A percentile compares a stretch with the other conserved stretches of the same genome.
Conservation (phyloP, 441 rosid genomes). For the Adansonia madagascariensis region DNA sequence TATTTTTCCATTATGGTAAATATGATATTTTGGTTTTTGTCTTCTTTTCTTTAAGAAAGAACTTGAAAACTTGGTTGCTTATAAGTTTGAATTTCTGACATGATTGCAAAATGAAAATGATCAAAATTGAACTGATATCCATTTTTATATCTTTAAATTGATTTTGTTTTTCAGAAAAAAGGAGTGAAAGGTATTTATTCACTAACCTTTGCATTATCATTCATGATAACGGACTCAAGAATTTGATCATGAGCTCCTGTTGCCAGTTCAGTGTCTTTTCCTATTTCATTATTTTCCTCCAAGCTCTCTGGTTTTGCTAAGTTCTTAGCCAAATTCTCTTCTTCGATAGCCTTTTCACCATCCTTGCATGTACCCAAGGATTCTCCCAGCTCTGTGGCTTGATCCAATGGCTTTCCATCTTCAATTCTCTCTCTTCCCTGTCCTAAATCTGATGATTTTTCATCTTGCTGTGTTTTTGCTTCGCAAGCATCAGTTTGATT, state of each 20-base stretch:
- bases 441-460: constrained; percentile 2
- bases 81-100: neutral
- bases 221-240: neutral
- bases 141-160: neutral
- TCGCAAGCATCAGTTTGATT: constrained; percentile 4
- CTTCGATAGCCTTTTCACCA: constrained; percentile 27
- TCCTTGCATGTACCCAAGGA: constrained; percentile 16
- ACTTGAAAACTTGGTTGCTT: neutral
- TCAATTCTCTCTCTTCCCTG: constrained; percentile 21
- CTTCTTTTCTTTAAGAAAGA: neutral
- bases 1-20: neutral
- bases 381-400: constrained; percentile 23
- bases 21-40: neutral
- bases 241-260: neutral
- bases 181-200: neutral
- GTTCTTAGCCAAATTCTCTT: constrained; percentile 29
- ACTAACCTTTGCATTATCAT: constrained; percentile 18
- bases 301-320: constrained; percentile 28
- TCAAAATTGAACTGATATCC: neutral
- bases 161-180: neutral
- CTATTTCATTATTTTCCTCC: constrained; percentile 32
- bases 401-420: constrained; percentile 31
- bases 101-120: neutral
- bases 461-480: neutral
- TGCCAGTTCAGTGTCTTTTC: constrained; percentile 18